Percentiles rank a stretch among this genome's conserved stretches.
Evolutionary conservation across 2,329 filamentous ascomycete species (phyloP).

Genomic region (Exophiala dermatitidis): DNA sequence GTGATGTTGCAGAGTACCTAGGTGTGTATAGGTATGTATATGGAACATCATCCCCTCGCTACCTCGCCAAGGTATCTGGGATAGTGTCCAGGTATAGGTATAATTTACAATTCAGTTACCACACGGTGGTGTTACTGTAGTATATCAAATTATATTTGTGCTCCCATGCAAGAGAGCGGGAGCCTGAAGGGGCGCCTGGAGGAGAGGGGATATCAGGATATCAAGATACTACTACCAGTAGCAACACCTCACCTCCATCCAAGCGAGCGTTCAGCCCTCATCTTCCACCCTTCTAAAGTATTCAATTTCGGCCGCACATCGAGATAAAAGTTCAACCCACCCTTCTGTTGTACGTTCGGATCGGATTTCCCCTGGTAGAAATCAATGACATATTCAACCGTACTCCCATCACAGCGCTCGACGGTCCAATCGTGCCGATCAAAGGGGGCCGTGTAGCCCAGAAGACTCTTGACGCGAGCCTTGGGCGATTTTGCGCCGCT

Average conservation of each 20-base stretch:
- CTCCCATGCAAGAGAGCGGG: too few species aligned
- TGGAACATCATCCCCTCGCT: too few species aligned
- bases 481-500: slow-evolving; percentile 62
- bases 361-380: slow-evolving; percentile 72
- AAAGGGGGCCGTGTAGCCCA: slow-evolving; percentile 89
- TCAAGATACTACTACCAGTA: too few species aligned
- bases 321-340: slow-evolving; percentile 55
- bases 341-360: slow-evolving; percentile 13
- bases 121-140: too few species aligned
- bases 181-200: too few species aligned
- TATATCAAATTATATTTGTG: too few species aligned
- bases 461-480: slow-evolving; percentile 58
- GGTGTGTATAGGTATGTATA: too few species aligned
- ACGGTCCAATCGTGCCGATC: slow-evolving; percentile 97
- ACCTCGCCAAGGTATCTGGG: too few species aligned
- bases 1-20: too few species aligned
- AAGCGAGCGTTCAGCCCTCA: slow-evolving; percentile 44
- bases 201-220: too few species aligned
- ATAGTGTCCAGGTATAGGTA: too few species aligned
- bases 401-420: slow-evolving; percentile 68
- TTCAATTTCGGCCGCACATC: slow-evolving; percentile 62
- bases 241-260: slow-evolving; percentile 18
- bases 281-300: slow-evolving; percentile 53
- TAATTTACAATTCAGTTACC: too few species aligned
- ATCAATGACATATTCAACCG: slow-evolving; percentile 93